Evolutionary conservation across 2,329 filamentous ascomycete species (phyloP).

Genomic region (Colletotrichum somersetense): DNA sequence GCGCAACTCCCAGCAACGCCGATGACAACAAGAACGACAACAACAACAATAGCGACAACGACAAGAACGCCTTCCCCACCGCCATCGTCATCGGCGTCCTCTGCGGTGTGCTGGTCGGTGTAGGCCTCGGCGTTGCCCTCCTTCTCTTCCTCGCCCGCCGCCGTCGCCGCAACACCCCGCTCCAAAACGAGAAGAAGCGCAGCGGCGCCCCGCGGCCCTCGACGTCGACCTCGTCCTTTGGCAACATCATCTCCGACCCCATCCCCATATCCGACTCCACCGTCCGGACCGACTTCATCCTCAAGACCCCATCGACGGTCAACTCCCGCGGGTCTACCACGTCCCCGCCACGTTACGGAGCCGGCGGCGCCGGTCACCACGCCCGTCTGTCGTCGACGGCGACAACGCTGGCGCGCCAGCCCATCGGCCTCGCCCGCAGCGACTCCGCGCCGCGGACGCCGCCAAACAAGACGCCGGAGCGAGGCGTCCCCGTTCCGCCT

Average conservation of each 20-base stretch:
- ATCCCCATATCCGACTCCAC: slow-evolving; percentile 58
- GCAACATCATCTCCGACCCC: slow-evolving; percentile 69
- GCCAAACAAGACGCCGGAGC: slow-evolving; percentile 8
- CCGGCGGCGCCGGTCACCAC: slow-evolving; percentile 16
- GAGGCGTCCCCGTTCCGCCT: slow-evolving; percentile 45
- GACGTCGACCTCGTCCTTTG: slow-evolving; percentile 56
- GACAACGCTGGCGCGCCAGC: slow-evolving; percentile 33
- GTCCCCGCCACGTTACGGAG: slow-evolving; percentile 38
- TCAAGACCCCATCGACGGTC: slow-evolving; percentile 52
- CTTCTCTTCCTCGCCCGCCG: slow-evolving; percentile 55
- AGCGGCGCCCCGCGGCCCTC: slow-evolving; percentile 43
- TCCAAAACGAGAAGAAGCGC: slow-evolving; percentile 43
- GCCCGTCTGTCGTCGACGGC: slow-evolving; percentile 31
- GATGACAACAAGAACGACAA: slow-evolving; percentile 12
- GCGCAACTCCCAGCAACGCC: slow-evolving; percentile 12
- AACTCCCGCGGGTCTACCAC: slow-evolving; percentile 48
- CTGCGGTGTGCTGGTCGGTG: slow-evolving; percentile 58
- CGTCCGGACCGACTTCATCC: slow-evolving; percentile 67
- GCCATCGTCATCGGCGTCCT: slow-evolving; percentile 62
- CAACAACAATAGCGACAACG: slow-evolving; percentile 32
- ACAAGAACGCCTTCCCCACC: slow-evolving; percentile 47
- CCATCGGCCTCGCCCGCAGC: slow-evolving; percentile 34
- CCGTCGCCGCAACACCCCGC: slow-evolving; percentile 46
- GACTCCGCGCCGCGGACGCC: slow-evolving; percentile 34
- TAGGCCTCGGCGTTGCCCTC: slow-evolving; percentile 55